Base-by-base conservation (phyloP, 1,139 yeast species). In the Arxiozyma heterogenica region DNA sequence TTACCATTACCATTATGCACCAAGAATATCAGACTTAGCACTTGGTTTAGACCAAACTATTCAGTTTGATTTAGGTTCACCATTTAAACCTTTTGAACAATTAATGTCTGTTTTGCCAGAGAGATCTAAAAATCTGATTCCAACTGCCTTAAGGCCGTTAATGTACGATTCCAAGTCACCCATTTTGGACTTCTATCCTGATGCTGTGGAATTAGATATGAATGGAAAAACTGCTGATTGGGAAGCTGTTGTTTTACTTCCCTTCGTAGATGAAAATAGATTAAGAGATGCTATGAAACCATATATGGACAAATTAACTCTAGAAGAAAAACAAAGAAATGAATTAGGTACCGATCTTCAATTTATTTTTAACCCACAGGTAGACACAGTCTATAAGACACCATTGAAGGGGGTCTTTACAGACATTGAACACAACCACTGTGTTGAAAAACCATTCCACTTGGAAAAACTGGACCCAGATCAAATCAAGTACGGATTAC, bases 71-170 rank as follows among this genome's bases (percentile, higher is more conserved):
- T 71, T 77, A 61, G 91, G 95, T 5, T 67, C 71, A 15, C 98
- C 98, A 0, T 90, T 93, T 73, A 81, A 77, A 57, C 98, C 99
- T 11, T 93, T 89, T 71, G 95, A 93, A 68, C 99, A 94, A 73
- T 79, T 94, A 64, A 93, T 94, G 99, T 95, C 97, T 17, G 98
- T 94, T 30, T 76, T 94, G 60, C 99, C 99, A 0, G 96, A 93
- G 25, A 82, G 97, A 74, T 90, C 98, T 7, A 82, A 81, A 57
- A 77, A 78, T 53, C 78, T 93, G 60, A 83, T 94, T 70, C 98
- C 99, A 2, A 69, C 77, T 8, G 81, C 81, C 41, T 86, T 86
- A 67, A 80, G 96, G 69, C 79, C 83, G 7, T 75, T 94, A 58
- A 91, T 93, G 97, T 82, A 84, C n/a, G 96, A 91, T 55, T 84